A percentile compares a stretch with the other conserved stretches of the same genome.
phyloP scores from a whole-genome alignment of 75 land plant genomes.

The Sequoia sempervirens region DNA sequence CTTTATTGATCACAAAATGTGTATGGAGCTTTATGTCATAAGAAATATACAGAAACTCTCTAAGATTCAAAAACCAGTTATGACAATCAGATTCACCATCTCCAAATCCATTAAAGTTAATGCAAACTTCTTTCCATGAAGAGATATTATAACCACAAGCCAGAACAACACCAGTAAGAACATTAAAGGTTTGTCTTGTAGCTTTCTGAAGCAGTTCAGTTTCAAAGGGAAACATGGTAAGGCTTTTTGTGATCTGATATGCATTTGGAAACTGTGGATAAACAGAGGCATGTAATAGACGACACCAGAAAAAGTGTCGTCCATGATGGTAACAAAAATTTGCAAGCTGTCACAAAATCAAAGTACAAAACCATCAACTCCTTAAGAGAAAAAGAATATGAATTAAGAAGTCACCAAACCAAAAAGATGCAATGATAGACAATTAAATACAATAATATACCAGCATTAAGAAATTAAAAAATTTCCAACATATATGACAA shows the following conservation, averaged over 20 bases:
- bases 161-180: slow-evolving; percentile 36
- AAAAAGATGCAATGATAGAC: neutral
- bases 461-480: neutral
- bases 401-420: neutral
- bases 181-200: slow-evolving; percentile 28
- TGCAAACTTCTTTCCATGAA: neutral
- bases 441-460: neutral
- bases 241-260: slow-evolving; percentile 5
- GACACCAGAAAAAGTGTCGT: slow-evolving; percentile 35
- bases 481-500: neutral
- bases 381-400: neutral
- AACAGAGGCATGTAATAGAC: slow-evolving; percentile 20
- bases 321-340: slow-evolving; percentile 40
- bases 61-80: neutral
- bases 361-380: neutral
- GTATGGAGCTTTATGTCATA: neutral
- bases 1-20: neutral
- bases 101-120: neutral
- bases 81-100: neutral
- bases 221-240: slow-evolving; percentile 3
- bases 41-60: slow-evolving; percentile 2
- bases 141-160: slow-evolving; percentile 27
- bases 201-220: slow-evolving; percentile 31
- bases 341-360: slow-evolving; percentile 37
- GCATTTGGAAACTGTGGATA: slow-evolving; percentile 16